phyloP scores from a whole-genome alignment of 2,329 filamentous ascomycete genomes.

The Diaporthe eres region DNA sequence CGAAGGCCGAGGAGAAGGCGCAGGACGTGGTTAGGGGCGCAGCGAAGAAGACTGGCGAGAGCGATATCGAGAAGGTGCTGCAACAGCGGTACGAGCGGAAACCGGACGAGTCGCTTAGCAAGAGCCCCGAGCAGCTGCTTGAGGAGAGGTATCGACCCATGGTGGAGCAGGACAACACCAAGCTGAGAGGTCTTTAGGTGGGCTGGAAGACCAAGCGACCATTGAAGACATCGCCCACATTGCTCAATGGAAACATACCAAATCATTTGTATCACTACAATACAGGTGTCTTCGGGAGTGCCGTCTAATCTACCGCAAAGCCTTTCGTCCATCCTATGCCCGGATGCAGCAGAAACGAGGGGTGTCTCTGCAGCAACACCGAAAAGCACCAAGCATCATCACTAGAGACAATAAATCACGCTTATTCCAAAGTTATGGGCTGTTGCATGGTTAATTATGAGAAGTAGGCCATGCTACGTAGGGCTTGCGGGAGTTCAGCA shows the following conservation, averaged over 20 bases:
- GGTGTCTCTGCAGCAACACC: background rate
- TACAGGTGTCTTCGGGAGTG: background rate
- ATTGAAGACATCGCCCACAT: background rate
- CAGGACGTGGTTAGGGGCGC: constrained; percentile 48
- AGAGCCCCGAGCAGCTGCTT: constrained; percentile 67
- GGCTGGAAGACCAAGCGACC: background rate
- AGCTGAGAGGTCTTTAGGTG: constrained; percentile 55
- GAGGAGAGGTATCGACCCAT: constrained; percentile 68
- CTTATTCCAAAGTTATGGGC: too few species aligned
- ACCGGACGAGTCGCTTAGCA: constrained; percentile 55
- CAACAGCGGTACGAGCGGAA: constrained; percentile 64
- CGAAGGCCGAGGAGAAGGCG: constrained; percentile 53
- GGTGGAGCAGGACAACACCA: constrained; percentile 60
- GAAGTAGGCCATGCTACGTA: background rate
- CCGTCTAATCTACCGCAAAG: too few species aligned
- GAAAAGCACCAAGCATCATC: background rate
- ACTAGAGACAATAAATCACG: background rate
- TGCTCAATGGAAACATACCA: background rate
- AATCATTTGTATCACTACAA: background rate
- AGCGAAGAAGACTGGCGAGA: constrained; percentile 45
- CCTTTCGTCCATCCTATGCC: background rate
- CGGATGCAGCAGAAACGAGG: background rate
- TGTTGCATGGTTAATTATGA: background rate
- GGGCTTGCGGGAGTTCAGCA: background rate
- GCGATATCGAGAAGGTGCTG: constrained; percentile 62